Evolutionary conservation across 345 rosid species (phyloP).

Genomic region (Arabidopsis thaliana): DNA sequence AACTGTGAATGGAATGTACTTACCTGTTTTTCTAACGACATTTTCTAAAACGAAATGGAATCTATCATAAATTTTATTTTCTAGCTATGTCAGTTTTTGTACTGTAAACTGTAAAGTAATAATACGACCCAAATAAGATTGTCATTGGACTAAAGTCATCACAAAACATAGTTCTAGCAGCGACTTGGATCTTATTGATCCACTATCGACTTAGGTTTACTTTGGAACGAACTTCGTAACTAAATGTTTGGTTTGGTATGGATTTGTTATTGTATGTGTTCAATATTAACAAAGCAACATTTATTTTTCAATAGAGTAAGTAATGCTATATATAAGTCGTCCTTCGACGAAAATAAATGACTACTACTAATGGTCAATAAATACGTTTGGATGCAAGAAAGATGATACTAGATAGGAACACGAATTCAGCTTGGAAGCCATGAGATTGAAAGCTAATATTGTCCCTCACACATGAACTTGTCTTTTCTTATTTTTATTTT

Average conservation of each 20-base stretch:
- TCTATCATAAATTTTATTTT: background rate
- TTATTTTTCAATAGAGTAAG: too few species aligned
- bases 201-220: too few species aligned
- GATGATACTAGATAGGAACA: constrained; percentile 27
- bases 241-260: too few species aligned
- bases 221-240: too few species aligned
- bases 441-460: constrained; percentile 35
- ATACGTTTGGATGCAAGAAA: constrained; percentile 11
- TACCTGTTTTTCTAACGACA: background rate
- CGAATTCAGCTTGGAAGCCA: constrained; percentile 39
- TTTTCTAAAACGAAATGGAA: background rate
- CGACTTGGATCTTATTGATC: too few species aligned
- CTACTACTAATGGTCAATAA: constrained; percentile 23
- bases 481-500: constrained; percentile 15
- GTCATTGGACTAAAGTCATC: background rate
- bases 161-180: background rate
- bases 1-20: background rate
- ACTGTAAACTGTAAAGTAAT: background rate
- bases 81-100: background rate
- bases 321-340: too few species aligned
- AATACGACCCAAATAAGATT: background rate
- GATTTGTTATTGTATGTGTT: too few species aligned
- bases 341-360: background rate
- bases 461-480: constrained; percentile 44
- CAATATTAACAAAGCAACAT: too few species aligned